phyloP scores from a whole-genome alignment of 2,329 filamentous ascomycete species.

The Colletotrichum liaoningense region DNA sequence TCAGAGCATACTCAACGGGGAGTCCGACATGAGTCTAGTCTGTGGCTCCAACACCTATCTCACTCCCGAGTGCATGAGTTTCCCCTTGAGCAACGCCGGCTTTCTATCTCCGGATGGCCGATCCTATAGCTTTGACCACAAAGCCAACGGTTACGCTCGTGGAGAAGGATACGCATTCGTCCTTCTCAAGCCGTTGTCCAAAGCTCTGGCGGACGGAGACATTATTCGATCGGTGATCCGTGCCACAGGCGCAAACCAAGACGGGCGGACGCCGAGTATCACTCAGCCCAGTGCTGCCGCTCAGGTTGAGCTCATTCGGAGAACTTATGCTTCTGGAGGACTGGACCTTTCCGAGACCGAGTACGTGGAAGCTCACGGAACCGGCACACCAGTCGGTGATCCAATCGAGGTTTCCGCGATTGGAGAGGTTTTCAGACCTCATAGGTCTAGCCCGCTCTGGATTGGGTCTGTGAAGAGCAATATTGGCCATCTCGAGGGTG shows the following conservation, averaged over 20 bases:
- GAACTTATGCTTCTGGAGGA: constrained; percentile 57
- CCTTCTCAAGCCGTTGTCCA: constrained; percentile 66
- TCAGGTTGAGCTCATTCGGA: constrained; percentile 61
- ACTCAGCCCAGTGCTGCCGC: constrained; percentile 66
- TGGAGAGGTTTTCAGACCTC: constrained; percentile 51
- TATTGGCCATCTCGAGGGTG: constrained; percentile 64
- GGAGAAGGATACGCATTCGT: constrained; percentile 72
- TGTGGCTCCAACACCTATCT: constrained; percentile 65
- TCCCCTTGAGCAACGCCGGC: constrained; percentile 65
- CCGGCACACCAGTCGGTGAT: constrained; percentile 68
- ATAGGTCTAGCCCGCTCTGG: constrained; percentile 52
- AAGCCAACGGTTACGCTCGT: constrained; percentile 72
- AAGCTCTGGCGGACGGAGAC: constrained; percentile 69
- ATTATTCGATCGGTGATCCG: constrained; percentile 67
- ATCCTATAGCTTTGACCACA: constrained; percentile 64
- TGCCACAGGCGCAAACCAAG: constrained; percentile 64
- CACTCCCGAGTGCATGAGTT: constrained; percentile 61
- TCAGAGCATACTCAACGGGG: constrained; percentile 57
- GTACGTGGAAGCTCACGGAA: constrained; percentile 70
- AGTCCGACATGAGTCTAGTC: constrained; percentile 53
- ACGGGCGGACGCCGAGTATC: constrained; percentile 69
- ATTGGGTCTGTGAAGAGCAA: constrained; percentile 67
- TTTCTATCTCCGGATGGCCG: constrained; percentile 63
- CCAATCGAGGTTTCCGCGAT: constrained; percentile 60
- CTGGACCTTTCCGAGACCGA: constrained; percentile 57